Evolutionary conservation across 345 rosid species (phyloP).

Genomic region (Arabidopsis thaliana): TAIR10.1 NC_003070.9:26074001-26074500

Average conservation of each 20-base stretch:
- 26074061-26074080: constrained; percentile 53
- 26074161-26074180: constrained; percentile 62
- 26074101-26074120: constrained; percentile 57
- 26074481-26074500: constrained; percentile 2
- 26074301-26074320: constrained; percentile 51
- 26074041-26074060: constrained; percentile 53
- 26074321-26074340: constrained; percentile 56
- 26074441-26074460: constrained; percentile 37
- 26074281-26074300: constrained; percentile 48
- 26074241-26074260: constrained; percentile 50
- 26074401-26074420: constrained; percentile 48
- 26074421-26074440: constrained; percentile 59
- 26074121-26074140: constrained; percentile 62
- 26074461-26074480: constrained; percentile 24
- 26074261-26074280: constrained; percentile 54
- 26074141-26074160: constrained; percentile 60
- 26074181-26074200: constrained; percentile 54
- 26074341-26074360: constrained; percentile 51
- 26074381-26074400: constrained; percentile 54
- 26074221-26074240: constrained; percentile 55
- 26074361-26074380: constrained; percentile 53
- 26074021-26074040: constrained; percentile 61
- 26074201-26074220: constrained; percentile 49
- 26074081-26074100: constrained; percentile 51
- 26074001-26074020: constrained; percentile 61